These are phyloP conservation scores for Leptographium wingfieldii DNA, from an alignment of 2,329 filamentous ascomycete genomes.

Conservation along the genomic window DNA sequence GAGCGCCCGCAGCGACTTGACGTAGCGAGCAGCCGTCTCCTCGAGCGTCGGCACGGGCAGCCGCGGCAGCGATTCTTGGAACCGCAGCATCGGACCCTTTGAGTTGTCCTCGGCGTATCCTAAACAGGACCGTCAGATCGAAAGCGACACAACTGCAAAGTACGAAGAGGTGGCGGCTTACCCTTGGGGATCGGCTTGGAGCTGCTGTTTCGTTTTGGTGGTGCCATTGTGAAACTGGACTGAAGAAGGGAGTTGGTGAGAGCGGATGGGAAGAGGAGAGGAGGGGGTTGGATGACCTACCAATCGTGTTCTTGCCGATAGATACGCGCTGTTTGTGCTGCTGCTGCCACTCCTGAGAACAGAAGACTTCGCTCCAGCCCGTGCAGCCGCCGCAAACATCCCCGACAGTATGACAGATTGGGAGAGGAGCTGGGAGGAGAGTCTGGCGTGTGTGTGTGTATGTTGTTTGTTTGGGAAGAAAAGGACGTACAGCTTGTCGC, in stretches of 20 bases:
- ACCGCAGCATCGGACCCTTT: slow-evolving; percentile 72
- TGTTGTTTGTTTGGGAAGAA: neutral
- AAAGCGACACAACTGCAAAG: neutral
- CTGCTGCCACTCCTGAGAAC: slow-evolving; percentile 16
- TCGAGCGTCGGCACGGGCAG: slow-evolving; percentile 72
- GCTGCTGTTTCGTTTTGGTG: slow-evolving; percentile 42
- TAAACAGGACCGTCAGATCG: slow-evolving; percentile 20
- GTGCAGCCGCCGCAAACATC: slow-evolving; percentile 24
- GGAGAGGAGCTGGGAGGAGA: neutral
- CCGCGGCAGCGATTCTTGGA: slow-evolving; percentile 71
- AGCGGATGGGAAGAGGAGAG: slow-evolving; percentile 1
- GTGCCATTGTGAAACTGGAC: slow-evolving; percentile 33
- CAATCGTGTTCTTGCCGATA: slow-evolving; percentile 11
- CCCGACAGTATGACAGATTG: slow-evolving; percentile 7
- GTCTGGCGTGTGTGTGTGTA: neutral
- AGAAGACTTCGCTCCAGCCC: slow-evolving; percentile 24
- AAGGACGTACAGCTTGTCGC: neutral
- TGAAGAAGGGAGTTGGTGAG: neutral
- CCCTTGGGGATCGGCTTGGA: slow-evolving; percentile 21
- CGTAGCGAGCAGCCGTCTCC: slow-evolving; percentile 68
- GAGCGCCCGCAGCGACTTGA: slow-evolving; percentile 67
- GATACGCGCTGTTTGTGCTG: neutral
- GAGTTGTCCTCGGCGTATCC: slow-evolving; percentile 70
- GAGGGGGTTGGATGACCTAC: slow-evolving; percentile 2
- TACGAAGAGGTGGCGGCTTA: slow-evolving; percentile 27